phyloP scores from a whole-genome alignment of 2,329 filamentous ascomycete genomes.

The Fusarium avenaceum region DNA sequence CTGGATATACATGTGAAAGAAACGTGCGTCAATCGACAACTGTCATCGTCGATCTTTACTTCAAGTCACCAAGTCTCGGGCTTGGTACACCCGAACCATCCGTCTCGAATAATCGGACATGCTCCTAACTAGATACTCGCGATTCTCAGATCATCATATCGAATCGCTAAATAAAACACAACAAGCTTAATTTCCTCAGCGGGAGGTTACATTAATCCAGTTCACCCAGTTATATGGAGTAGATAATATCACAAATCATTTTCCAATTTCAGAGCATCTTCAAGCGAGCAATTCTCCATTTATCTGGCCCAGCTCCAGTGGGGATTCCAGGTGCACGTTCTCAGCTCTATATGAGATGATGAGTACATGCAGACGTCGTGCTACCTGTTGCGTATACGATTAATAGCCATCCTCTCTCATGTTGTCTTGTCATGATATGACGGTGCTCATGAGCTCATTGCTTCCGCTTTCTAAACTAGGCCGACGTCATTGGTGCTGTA shows the following conservation, averaged over 20 bases:
- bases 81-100: slow-evolving; percentile 1
- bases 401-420: not conserved
- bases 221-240: not conserved
- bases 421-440: slow-evolving; percentile 12
- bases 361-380: not conserved
- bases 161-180: not conserved
- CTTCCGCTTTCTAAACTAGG: not conserved
- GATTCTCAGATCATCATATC: not conserved
- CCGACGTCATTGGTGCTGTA: slow-evolving; percentile 6
- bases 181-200: slow-evolving; percentile 5
- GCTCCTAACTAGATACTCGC: not conserved
- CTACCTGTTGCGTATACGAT: slow-evolving; percentile 4
- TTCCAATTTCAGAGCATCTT: slow-evolving; percentile 10
- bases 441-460: not conserved
- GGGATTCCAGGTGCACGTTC: slow-evolving; percentile 7
- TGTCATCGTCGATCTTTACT: slow-evolving; percentile 24
- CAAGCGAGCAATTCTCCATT: slow-evolving; percentile 15
- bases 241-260: slow-evolving; percentile 31
- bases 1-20: slow-evolving; percentile 7
- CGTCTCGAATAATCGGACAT: not conserved
- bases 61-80: slow-evolving; percentile 2
- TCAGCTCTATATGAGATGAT: not conserved
- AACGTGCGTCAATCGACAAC: slow-evolving; percentile 10
- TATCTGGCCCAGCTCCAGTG: slow-evolving; percentile 2
- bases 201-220: slow-evolving; percentile 19